Evolutionary conservation across 495 filamentous ascomycete genomes (phyloP), one percentile per base, ranked within the genome.

Genomic region (Trichoderma parareesei): DNA sequence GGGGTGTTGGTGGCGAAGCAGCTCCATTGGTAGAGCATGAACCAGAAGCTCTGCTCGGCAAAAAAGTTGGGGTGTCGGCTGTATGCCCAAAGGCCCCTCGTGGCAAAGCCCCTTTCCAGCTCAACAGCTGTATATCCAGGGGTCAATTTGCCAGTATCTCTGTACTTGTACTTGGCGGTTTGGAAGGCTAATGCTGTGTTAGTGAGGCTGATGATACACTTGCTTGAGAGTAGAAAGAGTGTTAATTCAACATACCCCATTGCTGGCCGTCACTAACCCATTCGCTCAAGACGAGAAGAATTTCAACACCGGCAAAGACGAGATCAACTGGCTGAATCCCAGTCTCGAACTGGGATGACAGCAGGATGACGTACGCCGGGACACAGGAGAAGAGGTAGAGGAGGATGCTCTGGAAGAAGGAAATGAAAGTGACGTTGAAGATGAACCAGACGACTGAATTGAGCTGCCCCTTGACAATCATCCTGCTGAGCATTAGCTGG

Each of bases 61-160:
- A 88, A 84, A 71, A 97, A 98, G 76, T 98, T 98, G 46, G 95
- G 95, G 74, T 99, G 95, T 9, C 95, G 85, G 65, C 85, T 90
- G 72, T 84, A 90, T 0, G 86, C 87, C 88, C 89, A 99, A 27
- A 99, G 79, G 0, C 95, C 95, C 3, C 81, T 85, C 43, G 91
- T 88, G 60, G 90, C 82, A 74, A 99, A 99, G 57, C 95, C 95
- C 55, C 95, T 87, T 69, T 97, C 92, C 1, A 99, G 83, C 66
- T 97, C 92, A 67, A 86, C 87, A 63, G 85, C 83, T 3, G 79
- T 79, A 67, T 79, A 88, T 43, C 76, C 80, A 6, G 73, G 74
- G 10, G 90, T 82, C 11, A 92, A 84, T 71, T 89, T 88, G 55
- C 86, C 90, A 5, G 84, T 87, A 59, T 82, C 76, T 65, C 84